These are phyloP conservation scores for Kwoniella mangroviensis DNA, from an alignment of 768 basidiomycete genomes.

Conservation along the genomic window DNA sequence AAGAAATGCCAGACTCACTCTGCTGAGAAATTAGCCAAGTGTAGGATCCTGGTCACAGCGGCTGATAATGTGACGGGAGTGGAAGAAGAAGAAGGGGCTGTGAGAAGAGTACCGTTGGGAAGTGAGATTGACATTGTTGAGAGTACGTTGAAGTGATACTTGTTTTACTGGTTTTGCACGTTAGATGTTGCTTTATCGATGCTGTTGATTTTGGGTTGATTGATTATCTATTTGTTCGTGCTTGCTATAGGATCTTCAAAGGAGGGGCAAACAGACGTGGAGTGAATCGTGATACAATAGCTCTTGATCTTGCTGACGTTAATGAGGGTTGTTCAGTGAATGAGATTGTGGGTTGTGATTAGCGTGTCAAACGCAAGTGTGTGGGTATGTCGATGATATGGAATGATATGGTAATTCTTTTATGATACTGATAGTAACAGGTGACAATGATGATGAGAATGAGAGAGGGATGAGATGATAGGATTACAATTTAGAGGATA, in stretches of 20 bases:
- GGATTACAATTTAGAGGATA: not conserved
- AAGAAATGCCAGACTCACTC: conserved; percentile 59
- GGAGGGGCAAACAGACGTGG: not conserved
- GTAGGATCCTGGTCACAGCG: conserved; percentile 93
- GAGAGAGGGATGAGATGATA: not conserved
- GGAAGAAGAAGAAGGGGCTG: conserved; percentile 42
- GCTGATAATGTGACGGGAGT: conserved; percentile 68
- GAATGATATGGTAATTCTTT: not conserved
- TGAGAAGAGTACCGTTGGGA: conserved; percentile 51
- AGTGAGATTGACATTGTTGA: conserved; percentile 52
- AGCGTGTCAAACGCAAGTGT: conserved; percentile 21
- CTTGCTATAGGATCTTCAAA: not conserved
- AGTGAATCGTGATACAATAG: not conserved
- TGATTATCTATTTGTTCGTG: not conserved
- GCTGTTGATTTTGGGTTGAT: not conserved
- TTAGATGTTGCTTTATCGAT: not conserved
- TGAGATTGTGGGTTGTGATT: not conserved
- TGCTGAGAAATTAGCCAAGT: conserved; percentile 87
- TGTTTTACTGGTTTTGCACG: not conserved
- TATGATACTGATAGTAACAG: not conserved
- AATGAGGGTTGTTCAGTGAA: conserved; percentile 11
- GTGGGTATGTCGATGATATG: conserved; percentile 9
- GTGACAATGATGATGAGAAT: conserved; percentile 7
- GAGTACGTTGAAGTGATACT: not conserved
- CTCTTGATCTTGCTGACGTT: conserved; percentile 6